Percentiles rank a stretch among this genome's conserved stretches.
phyloP scores from a whole-genome alignment of 345 rosid species.

The Rhodamnia argentea region DNA sequence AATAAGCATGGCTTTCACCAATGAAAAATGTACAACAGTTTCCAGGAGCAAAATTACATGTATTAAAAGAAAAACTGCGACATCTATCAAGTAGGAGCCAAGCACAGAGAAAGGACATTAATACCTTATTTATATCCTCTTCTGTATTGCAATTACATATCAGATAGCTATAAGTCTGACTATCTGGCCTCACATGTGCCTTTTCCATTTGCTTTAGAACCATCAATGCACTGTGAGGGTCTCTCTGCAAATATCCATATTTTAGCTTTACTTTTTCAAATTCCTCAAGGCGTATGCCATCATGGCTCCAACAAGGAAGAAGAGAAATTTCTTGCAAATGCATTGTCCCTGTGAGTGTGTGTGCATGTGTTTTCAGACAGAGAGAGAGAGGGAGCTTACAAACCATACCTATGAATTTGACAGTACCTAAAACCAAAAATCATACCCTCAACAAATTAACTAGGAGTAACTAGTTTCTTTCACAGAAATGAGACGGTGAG shows the following conservation, averaged over 20 bases:
- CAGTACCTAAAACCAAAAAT: neutral
- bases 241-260: conserved; percentile 36
- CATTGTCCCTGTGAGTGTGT: neutral
- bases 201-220: conserved; percentile 62
- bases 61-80: neutral
- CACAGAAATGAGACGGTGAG: neutral
- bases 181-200: conserved; percentile 65
- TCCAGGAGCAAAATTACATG: neutral
- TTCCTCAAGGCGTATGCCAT: neutral
- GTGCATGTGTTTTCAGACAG: no score
- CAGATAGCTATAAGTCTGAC: conserved; percentile 57
- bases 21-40: neutral
- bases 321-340: neutral
- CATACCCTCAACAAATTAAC: neutral
- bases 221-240: conserved; percentile 27
- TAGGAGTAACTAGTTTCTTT: neutral
- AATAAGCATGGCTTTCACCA: neutral
- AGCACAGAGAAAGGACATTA: neutral
- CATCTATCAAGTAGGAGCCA: neutral
- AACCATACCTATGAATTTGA: neutral
- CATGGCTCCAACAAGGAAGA: neutral
- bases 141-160: conserved; percentile 43
- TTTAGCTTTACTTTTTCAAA: neutral
- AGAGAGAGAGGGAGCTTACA: neutral
- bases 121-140: conserved; percentile 57